Evolutionary conservation across 176 grass and related monocot species (phyloP), one percentile per base, ranked within the genome.

Genomic region (Aegilops sharonensis): DNA sequence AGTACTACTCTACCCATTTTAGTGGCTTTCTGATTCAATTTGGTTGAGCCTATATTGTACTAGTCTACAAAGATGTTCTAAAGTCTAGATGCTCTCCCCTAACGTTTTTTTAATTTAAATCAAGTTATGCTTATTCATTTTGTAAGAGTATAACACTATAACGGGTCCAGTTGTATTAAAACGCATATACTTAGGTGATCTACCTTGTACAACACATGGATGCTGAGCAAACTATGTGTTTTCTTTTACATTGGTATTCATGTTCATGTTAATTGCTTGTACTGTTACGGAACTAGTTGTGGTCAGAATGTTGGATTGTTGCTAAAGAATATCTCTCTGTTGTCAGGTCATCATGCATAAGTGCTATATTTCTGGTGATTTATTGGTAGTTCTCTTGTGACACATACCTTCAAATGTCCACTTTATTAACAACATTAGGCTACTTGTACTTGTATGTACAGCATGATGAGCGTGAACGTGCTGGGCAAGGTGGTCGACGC

Each of bases 361-460:
- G 87, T 86, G 71, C 78, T 78, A 60, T 81, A 72, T 85, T 86
- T 86, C 85, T 94, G 68, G 30, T 93, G 78, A 71, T 90, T 85
- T 89, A 86, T 79, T 81, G 34, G 83, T 78, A 87, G 82, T 94
- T 66, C 83, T 79, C 87, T 88, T 88, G 56, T 73, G 75, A 83
- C 87, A 65, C 59, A 50, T 86, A 43, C 73, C 83, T 84, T 85
- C 88, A 87, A 94, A 65, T 98, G 82, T 18, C 61, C 68, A 66
- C 89, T 88, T 88, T 96, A 88, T 95, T 95, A 94, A 98, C 88
- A 84, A 82, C 84, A 45, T 91, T 94, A 90, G 91, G 84, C 93
- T 95, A 90, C 93, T 79, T 92, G 85, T 96, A 83, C 82, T 93
- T 95, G 74, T 93, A 92, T 92, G 82, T 93, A 90, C 97, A 99